phyloP scores from a whole-genome alignment of 768 basidiomycete genomes.

The Leccinum incarnatum region DNA sequence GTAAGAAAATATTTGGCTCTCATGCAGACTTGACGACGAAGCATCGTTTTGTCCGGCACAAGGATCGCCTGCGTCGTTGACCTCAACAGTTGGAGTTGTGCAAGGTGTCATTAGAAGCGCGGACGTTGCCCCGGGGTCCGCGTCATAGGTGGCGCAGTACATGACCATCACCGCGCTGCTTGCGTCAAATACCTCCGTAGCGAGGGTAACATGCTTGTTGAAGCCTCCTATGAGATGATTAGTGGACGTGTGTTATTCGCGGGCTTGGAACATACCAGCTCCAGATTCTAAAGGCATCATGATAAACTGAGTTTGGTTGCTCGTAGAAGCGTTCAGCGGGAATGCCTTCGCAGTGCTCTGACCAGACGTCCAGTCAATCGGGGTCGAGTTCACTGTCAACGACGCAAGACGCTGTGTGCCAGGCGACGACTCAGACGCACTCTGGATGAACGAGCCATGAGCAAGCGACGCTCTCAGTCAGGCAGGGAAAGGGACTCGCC shows the following conservation, averaged over 20 bases:
- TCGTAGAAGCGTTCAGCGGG: slow-evolving; percentile 48
- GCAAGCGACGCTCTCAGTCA: slow-evolving; percentile 5
- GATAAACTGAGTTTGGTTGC: slow-evolving; percentile 43
- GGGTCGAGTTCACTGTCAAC: slow-evolving; percentile 16
- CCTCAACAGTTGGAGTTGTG: slow-evolving; percentile 4
- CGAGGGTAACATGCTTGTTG: slow-evolving; percentile 40
- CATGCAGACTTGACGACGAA: slow-evolving; percentile 23
- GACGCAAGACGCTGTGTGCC: slow-evolving; percentile 22
- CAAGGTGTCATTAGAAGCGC: slow-evolving; percentile 53
- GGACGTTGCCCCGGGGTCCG: slow-evolving; percentile 45
- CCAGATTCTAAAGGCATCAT: slow-evolving; percentile 30
- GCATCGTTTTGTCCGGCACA: slow-evolving; percentile 5
- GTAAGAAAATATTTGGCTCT: slow-evolving; percentile 62
- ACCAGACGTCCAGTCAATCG: slow-evolving; percentile 30
- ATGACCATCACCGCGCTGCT: slow-evolving; percentile 33
- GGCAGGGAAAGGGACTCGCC: slow-evolving; percentile 31
- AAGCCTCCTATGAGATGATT: slow-evolving; percentile 10
- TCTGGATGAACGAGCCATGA: slow-evolving; percentile 4
- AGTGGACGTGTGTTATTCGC: background rate
- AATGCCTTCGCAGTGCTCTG: slow-evolving; percentile 30
- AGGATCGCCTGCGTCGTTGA: slow-evolving; percentile 3
- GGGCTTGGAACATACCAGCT: slow-evolving; percentile 12
- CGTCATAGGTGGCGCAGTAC: slow-evolving; percentile 64
- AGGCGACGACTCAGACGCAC: slow-evolving; percentile 1
- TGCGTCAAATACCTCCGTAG: slow-evolving; percentile 43